A percentile compares a stretch with the other conserved stretches of the same genome.
phyloP scores from a whole-genome alignment of 176 grass and related monocot genomes.

The Poa annua region DNA sequence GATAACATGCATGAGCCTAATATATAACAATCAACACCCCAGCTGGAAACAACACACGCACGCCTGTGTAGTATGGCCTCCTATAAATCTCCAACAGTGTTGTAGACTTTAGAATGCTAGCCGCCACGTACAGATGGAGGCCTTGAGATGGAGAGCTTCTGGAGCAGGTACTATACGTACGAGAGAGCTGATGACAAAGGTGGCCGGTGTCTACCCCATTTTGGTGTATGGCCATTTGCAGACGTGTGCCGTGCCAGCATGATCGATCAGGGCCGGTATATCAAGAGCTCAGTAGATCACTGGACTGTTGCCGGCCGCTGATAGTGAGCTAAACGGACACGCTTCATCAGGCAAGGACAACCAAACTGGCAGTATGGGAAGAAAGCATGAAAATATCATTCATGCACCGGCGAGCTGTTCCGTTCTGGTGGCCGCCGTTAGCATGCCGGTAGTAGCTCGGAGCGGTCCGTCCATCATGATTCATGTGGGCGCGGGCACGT shows the following conservation, averaged over 20 bases:
- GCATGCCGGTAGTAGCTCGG: no score
- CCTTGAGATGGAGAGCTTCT: not conserved
- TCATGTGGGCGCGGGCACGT: no score
- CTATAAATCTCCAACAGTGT: no score
- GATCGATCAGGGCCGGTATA: not conserved
- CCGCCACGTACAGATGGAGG: not conserved
- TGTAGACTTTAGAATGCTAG: no score
- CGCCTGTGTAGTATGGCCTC: no score
- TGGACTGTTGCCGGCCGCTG: not conserved
- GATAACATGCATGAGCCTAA: no score
- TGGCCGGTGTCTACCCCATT: not conserved
- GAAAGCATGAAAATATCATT: not conserved
- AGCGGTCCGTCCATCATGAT: no score
- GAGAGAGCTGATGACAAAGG: not conserved
- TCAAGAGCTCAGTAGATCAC: not conserved
- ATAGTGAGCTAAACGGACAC: not conserved
- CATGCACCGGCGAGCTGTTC: no score
- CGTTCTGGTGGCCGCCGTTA: no score
- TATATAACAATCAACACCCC: no score
- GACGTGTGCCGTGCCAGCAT: not conserved
- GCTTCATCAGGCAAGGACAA: not conserved
- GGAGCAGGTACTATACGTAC: not conserved
- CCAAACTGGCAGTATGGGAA: no score
- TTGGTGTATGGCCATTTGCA: slow-evolving; percentile 4
- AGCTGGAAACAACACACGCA: no score